Evolutionary conservation across 495 filamentous ascomycete species (phyloP), one percentile per base, ranked within the genome.

Genomic region (Jackrogersella minutella): DNA sequence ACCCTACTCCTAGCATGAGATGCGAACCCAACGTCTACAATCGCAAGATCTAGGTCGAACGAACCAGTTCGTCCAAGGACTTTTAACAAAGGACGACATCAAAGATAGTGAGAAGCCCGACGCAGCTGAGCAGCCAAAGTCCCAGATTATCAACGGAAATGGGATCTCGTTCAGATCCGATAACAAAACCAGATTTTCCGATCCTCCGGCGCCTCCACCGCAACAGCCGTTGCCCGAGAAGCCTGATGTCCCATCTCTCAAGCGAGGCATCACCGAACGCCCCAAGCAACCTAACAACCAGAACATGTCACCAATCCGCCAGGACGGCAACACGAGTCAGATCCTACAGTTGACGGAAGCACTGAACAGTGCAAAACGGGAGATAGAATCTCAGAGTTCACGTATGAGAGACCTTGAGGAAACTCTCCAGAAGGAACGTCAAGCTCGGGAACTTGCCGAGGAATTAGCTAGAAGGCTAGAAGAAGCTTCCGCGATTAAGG

Each of bases 161-260:
- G 79, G 77, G 10, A 64, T 75, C 22, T 77, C 84, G 7, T 83
- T 85, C 69, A 75, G 79, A 34, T 77, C 79, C 11, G 80, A 85
- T 84, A 78, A 86, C 73, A 84, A 90, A 77, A 73, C 86, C 75
- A 75, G 91, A 41, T 97, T 96, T 63, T 94, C 91, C 2, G 92
- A 96, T 58, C 93, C 93, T 16, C 93, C 92, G 7, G 91, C 92
- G 14, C 95, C 94, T 24, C 93, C 95, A 13, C 94, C 94, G 10
- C 90, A 94, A 70, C 93, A 96, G 69, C 92, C 93, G 13, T 79
- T 97, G 0, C 93, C 93, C 5, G 92, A 96, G 69, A 96, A 96
- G 72, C 93, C 93, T 1, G 91, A 95, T 77, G 72, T 80, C 52
- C 82, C 86, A 0, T 80, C 89, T 6, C 74, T 96, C 30, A 91